Conservation (phyloP, 768 basidiomycete genomes). For the Strobilomyces confusus region DNA sequence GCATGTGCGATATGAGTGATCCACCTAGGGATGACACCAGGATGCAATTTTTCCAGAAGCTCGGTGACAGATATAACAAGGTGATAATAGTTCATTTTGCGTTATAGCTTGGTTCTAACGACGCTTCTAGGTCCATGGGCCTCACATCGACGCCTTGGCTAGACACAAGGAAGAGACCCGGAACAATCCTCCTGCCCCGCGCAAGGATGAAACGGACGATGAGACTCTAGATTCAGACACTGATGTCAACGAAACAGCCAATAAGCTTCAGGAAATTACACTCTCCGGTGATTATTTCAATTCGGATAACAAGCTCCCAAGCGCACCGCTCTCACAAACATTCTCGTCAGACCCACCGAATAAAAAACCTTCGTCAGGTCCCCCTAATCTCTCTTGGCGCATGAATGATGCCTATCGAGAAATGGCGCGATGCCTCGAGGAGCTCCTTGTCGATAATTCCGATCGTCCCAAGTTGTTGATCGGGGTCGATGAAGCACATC, state of each 20-base stretch:
- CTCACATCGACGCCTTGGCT: background rate
- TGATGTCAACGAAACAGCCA: background rate
- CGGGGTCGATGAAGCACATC: conserved; percentile 14
- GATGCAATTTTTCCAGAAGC: background rate
- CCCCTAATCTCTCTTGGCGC: background rate
- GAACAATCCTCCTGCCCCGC: too few species aligned
- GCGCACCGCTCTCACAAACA: background rate
- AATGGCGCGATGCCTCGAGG: background rate
- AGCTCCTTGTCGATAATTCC: background rate
- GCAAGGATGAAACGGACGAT: background rate
- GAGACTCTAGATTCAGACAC: background rate
- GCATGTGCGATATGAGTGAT: conserved; percentile 6
- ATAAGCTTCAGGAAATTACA: background rate
- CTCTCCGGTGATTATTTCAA: background rate
- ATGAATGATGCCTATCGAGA: background rate
- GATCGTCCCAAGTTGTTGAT: conserved; percentile 7
- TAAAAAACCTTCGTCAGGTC: background rate
- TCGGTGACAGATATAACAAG: background rate
- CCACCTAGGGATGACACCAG: background rate
- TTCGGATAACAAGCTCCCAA: too few species aligned
- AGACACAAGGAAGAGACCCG: too few species aligned
- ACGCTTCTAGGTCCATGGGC: background rate
- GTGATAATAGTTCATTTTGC: background rate
- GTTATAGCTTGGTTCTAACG: background rate
- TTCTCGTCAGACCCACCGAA: background rate